phyloP scores from a whole-genome alignment of 345 rosid genomes.

The Citrus cavaleriei region DNA sequence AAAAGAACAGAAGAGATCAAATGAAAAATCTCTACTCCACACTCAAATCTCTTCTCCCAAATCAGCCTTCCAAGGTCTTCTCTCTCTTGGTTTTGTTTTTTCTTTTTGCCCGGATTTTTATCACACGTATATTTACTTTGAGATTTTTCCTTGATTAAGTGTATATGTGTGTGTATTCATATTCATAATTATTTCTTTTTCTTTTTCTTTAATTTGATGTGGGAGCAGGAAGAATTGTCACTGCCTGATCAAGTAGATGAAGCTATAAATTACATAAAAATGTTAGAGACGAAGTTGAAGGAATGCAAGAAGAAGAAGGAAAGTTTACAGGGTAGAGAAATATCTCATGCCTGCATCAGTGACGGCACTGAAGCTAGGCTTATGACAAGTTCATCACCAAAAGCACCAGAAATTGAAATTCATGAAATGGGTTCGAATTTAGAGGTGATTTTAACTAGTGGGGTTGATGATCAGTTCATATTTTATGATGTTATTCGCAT shows the following conservation, averaged over 20 bases:
- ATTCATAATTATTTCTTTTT: no score
- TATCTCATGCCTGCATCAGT: conserved; percentile 5
- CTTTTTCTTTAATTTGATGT: not conserved
- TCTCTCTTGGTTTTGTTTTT: not conserved
- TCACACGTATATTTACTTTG: no score
- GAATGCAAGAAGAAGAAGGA: conserved; percentile 34
- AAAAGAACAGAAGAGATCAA: conserved; percentile 50
- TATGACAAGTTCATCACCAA: not conserved
- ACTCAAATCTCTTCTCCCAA: conserved; percentile 48
- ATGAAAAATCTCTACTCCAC: conserved; percentile 42
- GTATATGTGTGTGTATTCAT: no score
- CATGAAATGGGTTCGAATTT: conserved; percentile 31
- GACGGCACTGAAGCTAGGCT: not conserved
- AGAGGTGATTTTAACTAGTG: conserved; percentile 30
- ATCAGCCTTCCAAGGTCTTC: conserved; percentile 24
- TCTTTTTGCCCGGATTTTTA: no score
- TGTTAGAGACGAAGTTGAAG: conserved; percentile 28
- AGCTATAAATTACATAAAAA: conserved; percentile 41
- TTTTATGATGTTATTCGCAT: conserved; percentile 37
- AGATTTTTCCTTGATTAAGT: no score
- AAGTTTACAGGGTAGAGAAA: conserved; percentile 22
- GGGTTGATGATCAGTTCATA: conserved; percentile 24
- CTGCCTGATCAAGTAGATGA: conserved; percentile 57
- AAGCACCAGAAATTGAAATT: conserved; percentile 34
- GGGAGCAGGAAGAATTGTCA: conserved; percentile 32